Evolutionary conservation across 768 basidiomycete genomes (phyloP), one percentile per base, ranked within the genome.

Genomic region (Trametes cinnabarina): DNA sequence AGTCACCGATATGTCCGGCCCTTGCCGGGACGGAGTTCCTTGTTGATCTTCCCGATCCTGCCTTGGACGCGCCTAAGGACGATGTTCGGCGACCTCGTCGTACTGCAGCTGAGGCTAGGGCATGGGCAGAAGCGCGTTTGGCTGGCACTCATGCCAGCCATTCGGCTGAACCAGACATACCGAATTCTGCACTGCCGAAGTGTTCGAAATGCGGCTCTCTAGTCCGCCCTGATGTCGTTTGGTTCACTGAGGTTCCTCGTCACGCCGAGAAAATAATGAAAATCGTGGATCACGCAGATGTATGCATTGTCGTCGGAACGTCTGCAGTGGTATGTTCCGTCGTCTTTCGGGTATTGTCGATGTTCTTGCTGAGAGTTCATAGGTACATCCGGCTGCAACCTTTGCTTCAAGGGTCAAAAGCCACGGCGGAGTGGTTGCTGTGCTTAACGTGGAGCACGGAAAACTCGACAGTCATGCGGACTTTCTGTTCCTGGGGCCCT

Each of bases 401-500:
- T 71, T 65, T 46, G 68, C 64, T 17, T 28, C 28, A 1, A 51
- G 49, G n/a, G 66, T 73, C 12, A 35, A 63, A 50, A 46, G 57
- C 9, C 51, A 65, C 22, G 76, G 74, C 11, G 76, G 73, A 4
- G 69, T 64, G 47, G 71, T 71, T 12, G 74, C 75, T 0, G n/a
- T n/a, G n/a, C n/a, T n/a, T n/a, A n/a, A 75, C 52, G 17, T 71
- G n/a, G 70, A 74, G 28, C 41, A 62, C 10, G 67, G 54, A 15
- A 32, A 62, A 15, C 73, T 71, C 1, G 77, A 79, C 42, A 62
- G 68, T 14, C 61, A 74, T 1, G 79, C 79, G 0, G 77, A 82
- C 64, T 84, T 79, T 61, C 65, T 81, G 23, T 81, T 83, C 64
- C n/a, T n/a, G n/a, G n/a, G n/a, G n/a, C n/a, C n/a, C n/a, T n/a